These are phyloP conservation scores for Colletotrichum spaethianum DNA, from an alignment of 2,329 filamentous ascomycete genomes.

Conservation along the genomic window DNA sequence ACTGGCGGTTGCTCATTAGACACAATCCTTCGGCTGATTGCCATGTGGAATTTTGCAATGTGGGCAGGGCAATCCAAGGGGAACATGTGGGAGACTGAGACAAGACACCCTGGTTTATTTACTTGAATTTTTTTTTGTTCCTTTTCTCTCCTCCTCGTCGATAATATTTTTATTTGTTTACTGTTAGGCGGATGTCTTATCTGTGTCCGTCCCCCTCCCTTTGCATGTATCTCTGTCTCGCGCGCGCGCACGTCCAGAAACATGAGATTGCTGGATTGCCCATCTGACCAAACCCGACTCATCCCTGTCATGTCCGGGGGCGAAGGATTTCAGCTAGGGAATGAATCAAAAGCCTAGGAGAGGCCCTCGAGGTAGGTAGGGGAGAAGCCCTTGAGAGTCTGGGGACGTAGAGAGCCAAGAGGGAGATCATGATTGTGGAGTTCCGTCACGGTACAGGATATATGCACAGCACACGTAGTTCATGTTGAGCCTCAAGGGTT, in stretches of 20 bases:
- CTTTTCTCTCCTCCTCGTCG: not conserved
- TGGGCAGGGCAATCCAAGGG: not conserved
- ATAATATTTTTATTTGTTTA: not conserved
- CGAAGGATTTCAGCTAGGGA: not conserved
- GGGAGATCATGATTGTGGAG: not conserved
- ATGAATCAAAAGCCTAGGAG: not conserved
- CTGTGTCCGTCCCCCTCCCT: not conserved
- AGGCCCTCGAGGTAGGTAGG: not conserved
- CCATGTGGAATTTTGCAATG: slow-evolving; percentile 7
- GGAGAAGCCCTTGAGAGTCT: not conserved
- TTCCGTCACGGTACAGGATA: not conserved
- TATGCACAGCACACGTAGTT: not conserved
- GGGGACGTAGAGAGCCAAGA: not conserved
- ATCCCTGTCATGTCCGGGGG: not conserved
- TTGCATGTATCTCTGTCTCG: not conserved
- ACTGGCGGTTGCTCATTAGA: not conserved
- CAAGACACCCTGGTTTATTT: not conserved
- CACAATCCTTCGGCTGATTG: not conserved
- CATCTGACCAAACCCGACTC: not conserved
- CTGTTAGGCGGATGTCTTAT: not conserved
- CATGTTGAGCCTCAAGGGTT: not conserved
- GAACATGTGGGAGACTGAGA: not conserved
- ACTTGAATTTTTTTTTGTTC: not conserved
- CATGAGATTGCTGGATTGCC: not conserved
- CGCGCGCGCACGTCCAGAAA: not conserved